Evolutionary conservation across 2,329 filamentous ascomycete genomes (phyloP).

Genomic region (Leptographium galeiforme): DNA sequence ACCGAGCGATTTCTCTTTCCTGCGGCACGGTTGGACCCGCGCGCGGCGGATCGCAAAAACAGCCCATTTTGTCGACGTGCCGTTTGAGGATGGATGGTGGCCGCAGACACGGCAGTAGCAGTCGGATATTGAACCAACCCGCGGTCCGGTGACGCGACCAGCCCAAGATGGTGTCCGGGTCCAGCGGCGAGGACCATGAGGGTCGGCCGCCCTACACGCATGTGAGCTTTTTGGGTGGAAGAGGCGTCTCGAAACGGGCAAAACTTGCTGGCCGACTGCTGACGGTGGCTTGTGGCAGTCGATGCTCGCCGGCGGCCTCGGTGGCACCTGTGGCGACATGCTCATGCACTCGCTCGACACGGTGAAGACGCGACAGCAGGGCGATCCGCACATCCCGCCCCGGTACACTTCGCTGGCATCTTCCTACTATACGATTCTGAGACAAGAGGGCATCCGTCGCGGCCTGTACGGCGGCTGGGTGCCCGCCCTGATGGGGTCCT

Average conservation of each 20-base stretch:
- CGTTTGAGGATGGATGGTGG: constrained; percentile 12
- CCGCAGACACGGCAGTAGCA: background rate
- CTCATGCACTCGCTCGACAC: constrained; percentile 98
- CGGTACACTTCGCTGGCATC: constrained; percentile 84
- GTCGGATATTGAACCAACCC: constrained; percentile 4
- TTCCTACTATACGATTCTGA: constrained; percentile 84
- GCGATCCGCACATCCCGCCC: constrained; percentile 82
- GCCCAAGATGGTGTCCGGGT: constrained; percentile 14
- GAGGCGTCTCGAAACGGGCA: background rate
- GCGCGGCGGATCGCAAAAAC: too few relatives aligned
- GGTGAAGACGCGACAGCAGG: constrained; percentile 95
- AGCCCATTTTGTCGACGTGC: too few relatives aligned
- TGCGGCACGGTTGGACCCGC: too few relatives aligned
- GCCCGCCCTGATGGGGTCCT: constrained; percentile 81
- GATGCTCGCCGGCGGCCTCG: constrained; percentile 89
- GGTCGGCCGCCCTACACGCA: constrained; percentile 49
- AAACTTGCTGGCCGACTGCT: background rate
- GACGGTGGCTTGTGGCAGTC: constrained; percentile 37
- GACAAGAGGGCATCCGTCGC: constrained; percentile 75
- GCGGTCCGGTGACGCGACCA: constrained; percentile 3
- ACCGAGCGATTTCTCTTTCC: too few relatives aligned
- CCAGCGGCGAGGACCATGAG: constrained; percentile 34
- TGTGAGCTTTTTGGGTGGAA: background rate
- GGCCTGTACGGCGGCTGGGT: constrained; percentile 90
- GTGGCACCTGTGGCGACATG: constrained; percentile 88